A percentile compares a stretch with the other conserved stretches of the same genome.
Conservation (phyloP, 2,329 filamentous ascomycete species). For the Colletotrichum horii region DNA sequence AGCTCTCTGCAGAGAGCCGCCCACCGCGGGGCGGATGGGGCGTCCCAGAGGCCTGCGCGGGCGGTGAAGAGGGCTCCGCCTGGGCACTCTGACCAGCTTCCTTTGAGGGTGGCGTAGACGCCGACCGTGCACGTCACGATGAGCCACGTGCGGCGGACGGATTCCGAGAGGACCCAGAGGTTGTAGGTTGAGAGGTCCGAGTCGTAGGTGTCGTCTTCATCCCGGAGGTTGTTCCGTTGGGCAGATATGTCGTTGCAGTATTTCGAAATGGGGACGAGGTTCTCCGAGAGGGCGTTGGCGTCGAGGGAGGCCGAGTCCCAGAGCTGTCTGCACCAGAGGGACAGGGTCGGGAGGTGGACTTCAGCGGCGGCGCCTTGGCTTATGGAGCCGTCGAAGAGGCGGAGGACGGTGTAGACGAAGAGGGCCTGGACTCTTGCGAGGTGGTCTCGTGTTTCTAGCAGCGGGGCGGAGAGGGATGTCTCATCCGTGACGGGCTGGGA, state of each 20-base stretch:
- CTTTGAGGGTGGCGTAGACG: conserved; percentile 23
- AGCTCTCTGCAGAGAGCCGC: neutral
- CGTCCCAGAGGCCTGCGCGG: conserved; percentile 32
- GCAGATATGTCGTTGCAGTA: neutral
- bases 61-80: conserved; percentile 30
- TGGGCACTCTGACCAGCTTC: conserved; percentile 15
- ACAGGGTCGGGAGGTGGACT: conserved; percentile 18
- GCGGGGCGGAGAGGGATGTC: neutral
- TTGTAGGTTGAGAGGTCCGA: conserved; percentile 25
- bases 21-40: conserved; percentile 28
- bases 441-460: conserved; percentile 18
- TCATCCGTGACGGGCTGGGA: neutral
- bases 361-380: conserved; percentile 26
- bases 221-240: neutral
- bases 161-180: conserved; percentile 35
- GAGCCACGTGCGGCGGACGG: conserved; percentile 32
- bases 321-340: conserved; percentile 20
- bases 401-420: conserved; percentile 26
- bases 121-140: conserved; percentile 25
- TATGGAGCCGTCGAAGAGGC: conserved; percentile 28
- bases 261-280: neutral
- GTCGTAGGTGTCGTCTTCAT: conserved; percentile 6
- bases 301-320: conserved; percentile 22
- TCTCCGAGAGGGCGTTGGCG: neutral
- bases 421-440: conserved; percentile 28